phyloP scores from a whole-genome alignment of 2,329 filamentous ascomycete species.

The Exophiala oligosperma region DNA sequence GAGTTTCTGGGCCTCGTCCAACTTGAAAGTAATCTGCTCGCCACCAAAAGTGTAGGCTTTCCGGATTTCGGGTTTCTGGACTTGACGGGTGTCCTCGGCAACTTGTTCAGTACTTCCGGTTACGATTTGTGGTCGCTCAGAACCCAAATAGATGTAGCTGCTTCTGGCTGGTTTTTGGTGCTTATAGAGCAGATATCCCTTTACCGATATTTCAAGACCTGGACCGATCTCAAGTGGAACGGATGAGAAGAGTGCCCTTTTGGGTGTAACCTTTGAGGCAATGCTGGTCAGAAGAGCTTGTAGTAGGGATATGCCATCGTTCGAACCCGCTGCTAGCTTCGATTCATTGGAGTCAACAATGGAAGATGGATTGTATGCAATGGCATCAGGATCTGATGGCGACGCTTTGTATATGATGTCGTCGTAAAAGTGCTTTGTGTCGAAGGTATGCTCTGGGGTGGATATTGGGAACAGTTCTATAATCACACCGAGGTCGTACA shows the following conservation, averaged over 20 bases:
- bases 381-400: conserved; percentile 68
- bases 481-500: conserved; percentile 88
- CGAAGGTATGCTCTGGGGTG: conserved; percentile 68
- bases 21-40: conserved; percentile 80
- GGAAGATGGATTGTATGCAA: conserved; percentile 48
- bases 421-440: conserved; percentile 88
- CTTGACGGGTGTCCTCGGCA: conserved; percentile 68
- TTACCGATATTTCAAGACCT: conserved; percentile 81
- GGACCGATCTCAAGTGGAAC: conserved; percentile 87
- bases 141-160: conserved; percentile 84
- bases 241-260: conserved; percentile 81
- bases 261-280: conserved; percentile 84
- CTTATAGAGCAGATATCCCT: conserved; percentile 88
- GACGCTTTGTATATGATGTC: conserved; percentile 85
- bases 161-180: conserved; percentile 77
- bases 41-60: conserved; percentile 97
- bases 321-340: conserved; percentile 62
- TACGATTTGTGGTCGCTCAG: conserved; percentile 81
- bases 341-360: conserved; percentile 40
- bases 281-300: conserved; percentile 82
- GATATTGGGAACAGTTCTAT: conserved; percentile 95
- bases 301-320: conserved; percentile 75
- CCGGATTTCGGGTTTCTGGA: conserved; percentile 78
- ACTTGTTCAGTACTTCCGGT: conserved; percentile 71
- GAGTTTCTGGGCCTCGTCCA: conserved; percentile 77